Evolutionary conservation across 2,329 filamentous ascomycete species (phyloP).

Genomic region (Nothomitra cinnamomea): DNA sequence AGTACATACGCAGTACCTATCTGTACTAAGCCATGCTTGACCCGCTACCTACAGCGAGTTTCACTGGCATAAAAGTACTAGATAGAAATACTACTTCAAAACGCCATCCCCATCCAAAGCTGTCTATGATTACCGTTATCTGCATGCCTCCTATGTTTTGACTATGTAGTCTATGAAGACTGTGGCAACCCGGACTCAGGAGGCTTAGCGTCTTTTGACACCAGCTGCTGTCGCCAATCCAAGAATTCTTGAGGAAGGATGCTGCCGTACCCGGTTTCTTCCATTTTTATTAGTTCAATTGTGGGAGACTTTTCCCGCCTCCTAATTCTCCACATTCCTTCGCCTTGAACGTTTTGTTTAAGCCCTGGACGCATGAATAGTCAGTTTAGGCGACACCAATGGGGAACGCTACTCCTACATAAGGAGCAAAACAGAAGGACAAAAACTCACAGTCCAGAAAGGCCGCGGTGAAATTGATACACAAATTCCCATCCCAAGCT

Average conservation of each 20-base stretch:
- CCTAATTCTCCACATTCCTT: conserved; percentile 69
- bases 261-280: conserved; percentile 56
- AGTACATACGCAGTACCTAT: too few relatives aligned
- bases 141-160: too few relatives aligned
- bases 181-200: too few relatives aligned
- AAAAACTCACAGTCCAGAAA: conserved; percentile 55
- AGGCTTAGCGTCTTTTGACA: background rate
- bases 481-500: conserved; percentile 82
- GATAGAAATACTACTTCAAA: too few relatives aligned
- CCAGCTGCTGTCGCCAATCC: conserved; percentile 39
- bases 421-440: conserved; percentile 5
- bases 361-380: conserved; percentile 31
- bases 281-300: conserved; percentile 59
- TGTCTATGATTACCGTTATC: too few relatives aligned
- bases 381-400: background rate
- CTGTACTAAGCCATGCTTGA: too few relatives aligned
- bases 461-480: conserved; percentile 71
- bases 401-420: background rate
- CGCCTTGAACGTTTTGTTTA: conserved; percentile 39
- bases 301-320: conserved; percentile 41
- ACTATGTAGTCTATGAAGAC: too few relatives aligned
- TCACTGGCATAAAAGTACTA: too few relatives aligned
- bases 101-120: too few relatives aligned
- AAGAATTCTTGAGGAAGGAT: conserved; percentile 66
- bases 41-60: too few relatives aligned